Evolutionary conservation across 768 basidiomycete species (phyloP), one percentile per base, ranked within the genome.

Genomic region (Trametes maxima): DNA sequence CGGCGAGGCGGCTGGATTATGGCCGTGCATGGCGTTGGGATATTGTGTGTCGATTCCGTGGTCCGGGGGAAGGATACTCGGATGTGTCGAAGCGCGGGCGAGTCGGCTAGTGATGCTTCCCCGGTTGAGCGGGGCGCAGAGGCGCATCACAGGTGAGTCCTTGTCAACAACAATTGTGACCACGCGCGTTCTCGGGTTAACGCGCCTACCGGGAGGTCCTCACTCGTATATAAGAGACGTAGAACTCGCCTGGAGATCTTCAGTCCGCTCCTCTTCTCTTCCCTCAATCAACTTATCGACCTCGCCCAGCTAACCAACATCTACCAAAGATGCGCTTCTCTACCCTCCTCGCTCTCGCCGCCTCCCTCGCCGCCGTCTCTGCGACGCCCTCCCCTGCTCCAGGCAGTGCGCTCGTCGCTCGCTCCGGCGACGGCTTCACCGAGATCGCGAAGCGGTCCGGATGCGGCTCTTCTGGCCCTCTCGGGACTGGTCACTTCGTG

Each of bases 391-490:
- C 55, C 24, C 21, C 54, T 6, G 42, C 25, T 6, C 25, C 39
- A 5, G 52, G 10, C 40, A 33, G 14, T 14, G n/a, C 53, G 12
- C 14, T 57, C 56, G 56, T 49, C 39, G 56, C 47, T 37, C 56
- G 47, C n/a, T 21, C 39, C 28, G 56, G 56, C 24, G 56, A 50
- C 19, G 55, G 36, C 22, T n/a, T 11, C 55, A 33, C 43, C 39
- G 48, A 19, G 24, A 22, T 49, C n/a, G 47, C 56, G 37, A 33
- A 48, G 37, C 46, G 48, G 11, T 57, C 47, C 17, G 56, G 56
- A 16, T 57, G 56, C n/a, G 56, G 56, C 48, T 57, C 56, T 16
- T 22, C 45, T 2, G 56, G 56, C 47, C 56, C 56, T 14, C 48
- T 57, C 47, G 47, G 47, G 25, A 28, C 28, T 28, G 57, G 57